Percentiles rank a stretch among this genome's conserved stretches.
These are phyloP conservation scores for Phaeomoniella chlamydospora DNA, from an alignment of 2,329 filamentous ascomycete species.

Conservation along the genomic window DNA sequence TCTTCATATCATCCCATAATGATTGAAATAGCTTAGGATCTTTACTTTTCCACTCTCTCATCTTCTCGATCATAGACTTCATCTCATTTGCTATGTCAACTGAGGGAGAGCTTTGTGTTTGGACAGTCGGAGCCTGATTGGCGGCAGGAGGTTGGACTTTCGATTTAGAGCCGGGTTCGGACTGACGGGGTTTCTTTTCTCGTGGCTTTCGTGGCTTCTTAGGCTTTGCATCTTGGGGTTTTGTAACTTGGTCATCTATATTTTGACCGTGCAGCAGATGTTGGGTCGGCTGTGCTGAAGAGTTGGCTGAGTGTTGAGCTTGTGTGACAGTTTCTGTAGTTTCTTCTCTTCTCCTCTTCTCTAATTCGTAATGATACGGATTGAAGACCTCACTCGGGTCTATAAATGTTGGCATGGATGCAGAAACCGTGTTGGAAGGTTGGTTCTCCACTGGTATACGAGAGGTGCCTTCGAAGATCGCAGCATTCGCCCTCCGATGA, in stretches of 20 bases:
- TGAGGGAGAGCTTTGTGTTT: neutral
- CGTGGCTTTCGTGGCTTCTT: slow-evolving; percentile 1
- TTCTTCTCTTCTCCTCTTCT: slow-evolving; percentile 21
- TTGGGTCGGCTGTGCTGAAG: slow-evolving; percentile 5
- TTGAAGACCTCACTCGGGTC: slow-evolving; percentile 41
- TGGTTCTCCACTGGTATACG: slow-evolving; percentile 3
- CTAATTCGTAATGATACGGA: slow-evolving; percentile 33
- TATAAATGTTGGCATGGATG: slow-evolving; percentile 25
- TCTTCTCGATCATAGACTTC: slow-evolving; percentile 40
- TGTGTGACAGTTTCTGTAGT: slow-evolving; percentile 5
- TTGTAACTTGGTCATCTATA: neutral
- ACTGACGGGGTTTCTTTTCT: slow-evolving; percentile 1
- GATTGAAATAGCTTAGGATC: slow-evolving; percentile 39
- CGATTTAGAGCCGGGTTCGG: neutral
- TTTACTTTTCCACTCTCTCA: slow-evolving; percentile 40
- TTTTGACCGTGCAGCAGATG: too few species aligned
- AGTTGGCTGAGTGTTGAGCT: neutral
- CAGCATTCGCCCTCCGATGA: slow-evolving; percentile 6
- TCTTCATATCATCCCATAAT: slow-evolving; percentile 41
- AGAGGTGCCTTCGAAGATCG: slow-evolving; percentile 7
- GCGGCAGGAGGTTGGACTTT: neutral
- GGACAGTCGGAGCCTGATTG: neutral
- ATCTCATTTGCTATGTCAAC: slow-evolving; percentile 35
- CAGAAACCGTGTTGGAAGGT: slow-evolving; percentile 7
- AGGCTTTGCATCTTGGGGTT: neutral